Evolutionary conservation across 148 eudicot genomes (phyloP), one percentile per base, ranked within the genome.

Genomic region (Dianthus caryophyllus): DNA sequence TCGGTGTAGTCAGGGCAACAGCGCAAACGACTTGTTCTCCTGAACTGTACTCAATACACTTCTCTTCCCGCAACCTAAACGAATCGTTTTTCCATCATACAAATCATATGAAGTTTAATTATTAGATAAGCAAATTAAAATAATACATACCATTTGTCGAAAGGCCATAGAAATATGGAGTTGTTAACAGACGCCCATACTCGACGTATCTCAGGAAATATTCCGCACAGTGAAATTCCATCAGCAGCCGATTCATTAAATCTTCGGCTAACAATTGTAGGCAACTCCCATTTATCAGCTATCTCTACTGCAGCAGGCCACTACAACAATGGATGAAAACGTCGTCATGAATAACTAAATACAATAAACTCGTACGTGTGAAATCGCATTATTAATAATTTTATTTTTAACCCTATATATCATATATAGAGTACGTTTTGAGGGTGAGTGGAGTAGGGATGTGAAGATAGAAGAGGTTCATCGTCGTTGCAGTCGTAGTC

Each of bases 181-280:
- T 86, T 87, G 75, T 93, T 96, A 15, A 93, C 95, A 17, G 96
- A 87, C 66, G 98, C 98, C 98, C 98, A 93, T 49, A 92, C 96
- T 75, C 98, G 79, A 21, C 92, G 90, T 66, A 93, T 93, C 81
- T 90, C 96, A 8, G 96, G 96, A 76, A 93, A 93, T 54, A 93
- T 86, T 71, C 96, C 98, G 82, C 98, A 89, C 47, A 93, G 70
- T 44, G 96, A 91, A 73, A 88, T 87, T 74, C 98, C 98, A 77
- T 89, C 96, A 9, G 92, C 96, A 49, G 92, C 90, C 71, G 86
- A 82, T 39, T 84, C 86, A 74, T 33, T 7, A 2, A 85, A 90
- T 75, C 92, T 86, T 76, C 90, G 92, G 69, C 83, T 73, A 49
- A 93, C 81, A 66, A 87, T 91, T 39, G 84, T 67, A 22, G 98